These are phyloP conservation scores for Globisporangium paroecandrum DNA, from an alignment of 352 stramenopile species.

Conservation along the genomic window DNA sequence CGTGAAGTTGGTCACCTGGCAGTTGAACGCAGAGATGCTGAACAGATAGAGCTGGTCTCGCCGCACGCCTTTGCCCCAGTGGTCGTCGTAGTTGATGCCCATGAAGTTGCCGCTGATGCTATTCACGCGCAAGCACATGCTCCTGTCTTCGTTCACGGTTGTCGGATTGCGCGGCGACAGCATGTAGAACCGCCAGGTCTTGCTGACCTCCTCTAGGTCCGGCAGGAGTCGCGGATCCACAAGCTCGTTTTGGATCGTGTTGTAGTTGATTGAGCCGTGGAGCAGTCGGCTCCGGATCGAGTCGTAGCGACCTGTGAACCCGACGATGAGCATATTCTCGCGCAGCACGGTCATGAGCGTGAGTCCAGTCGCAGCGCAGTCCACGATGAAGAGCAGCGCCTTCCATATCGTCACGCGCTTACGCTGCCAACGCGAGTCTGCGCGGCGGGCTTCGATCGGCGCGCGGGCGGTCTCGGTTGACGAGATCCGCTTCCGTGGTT, in stretches of 20 bases:
- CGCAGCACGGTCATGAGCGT: constrained; percentile 27
- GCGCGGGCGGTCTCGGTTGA: not conserved
- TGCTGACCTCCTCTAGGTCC: constrained; percentile 28
- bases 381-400: constrained; percentile 10
- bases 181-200: constrained; percentile 31
- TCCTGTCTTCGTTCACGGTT: constrained; percentile 24
- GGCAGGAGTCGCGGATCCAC: constrained; percentile 27
- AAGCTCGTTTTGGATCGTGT: constrained; percentile 35
- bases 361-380: constrained; percentile 22
- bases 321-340: constrained; percentile 25
- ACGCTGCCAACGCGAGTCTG: constrained; percentile 4
- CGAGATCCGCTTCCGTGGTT: not conserved
- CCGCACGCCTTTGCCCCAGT: constrained; percentile 23
- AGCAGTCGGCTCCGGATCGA: constrained; percentile 14
- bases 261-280: constrained; percentile 40
- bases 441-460: not conserved
- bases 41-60: constrained; percentile 25
- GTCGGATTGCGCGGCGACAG: constrained; percentile 16
- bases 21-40: constrained; percentile 34
- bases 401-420: constrained; percentile 7
- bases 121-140: constrained; percentile 30
- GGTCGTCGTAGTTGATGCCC: constrained; percentile 28
- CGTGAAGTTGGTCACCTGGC: constrained; percentile 30
- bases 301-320: constrained; percentile 17
- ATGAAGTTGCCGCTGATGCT: constrained; percentile 26